These are phyloP conservation scores for Cercospora berteroae DNA, from an alignment of 2,329 filamentous ascomycete genomes.

Conservation along the genomic window DNA sequence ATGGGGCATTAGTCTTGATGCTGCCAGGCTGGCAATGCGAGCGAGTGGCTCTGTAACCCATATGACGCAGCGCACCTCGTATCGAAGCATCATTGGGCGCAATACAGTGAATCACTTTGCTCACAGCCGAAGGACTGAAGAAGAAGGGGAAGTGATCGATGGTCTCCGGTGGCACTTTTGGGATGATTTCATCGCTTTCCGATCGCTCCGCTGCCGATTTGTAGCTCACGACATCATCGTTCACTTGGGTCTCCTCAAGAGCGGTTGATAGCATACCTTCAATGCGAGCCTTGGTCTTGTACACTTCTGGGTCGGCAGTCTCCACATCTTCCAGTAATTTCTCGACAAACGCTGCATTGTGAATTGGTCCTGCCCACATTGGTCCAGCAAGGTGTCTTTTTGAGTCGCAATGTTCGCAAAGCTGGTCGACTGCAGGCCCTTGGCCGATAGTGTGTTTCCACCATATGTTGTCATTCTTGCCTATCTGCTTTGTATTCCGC, in stretches of 20 bases:
- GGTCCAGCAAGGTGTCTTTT: constrained; percentile 87
- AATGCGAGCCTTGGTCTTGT: constrained; percentile 76
- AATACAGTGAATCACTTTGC: constrained; percentile 73
- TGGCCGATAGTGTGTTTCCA: constrained; percentile 77
- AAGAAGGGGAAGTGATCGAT: constrained; percentile 82
- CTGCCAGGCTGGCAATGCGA: constrained; percentile 88
- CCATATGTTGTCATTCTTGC: constrained; percentile 66
- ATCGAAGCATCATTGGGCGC: constrained; percentile 78
- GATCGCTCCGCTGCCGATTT: constrained; percentile 2
- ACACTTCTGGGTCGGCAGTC: constrained; percentile 63
- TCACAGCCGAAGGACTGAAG: constrained; percentile 71
- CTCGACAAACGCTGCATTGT: constrained; percentile 79
- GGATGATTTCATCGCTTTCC: constrained; percentile 34
- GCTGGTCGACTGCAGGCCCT: constrained; percentile 63
- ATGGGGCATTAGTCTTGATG: constrained; percentile 91
- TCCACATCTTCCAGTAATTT: constrained; percentile 73
- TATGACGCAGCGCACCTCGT: constrained; percentile 73
- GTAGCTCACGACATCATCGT: constrained; percentile 19
- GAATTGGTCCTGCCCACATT: constrained; percentile 90
- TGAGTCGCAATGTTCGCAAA: constrained; percentile 79
- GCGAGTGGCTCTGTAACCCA: constrained; percentile 79
- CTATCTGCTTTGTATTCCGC: constrained; percentile 62
- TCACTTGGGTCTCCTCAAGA: constrained; percentile 64
- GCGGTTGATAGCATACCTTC: constrained; percentile 90
- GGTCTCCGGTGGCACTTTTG: constrained; percentile 57